Base-by-base conservation (phyloP, 129 eudicot species). In the Sambucus nigra region DNA sequence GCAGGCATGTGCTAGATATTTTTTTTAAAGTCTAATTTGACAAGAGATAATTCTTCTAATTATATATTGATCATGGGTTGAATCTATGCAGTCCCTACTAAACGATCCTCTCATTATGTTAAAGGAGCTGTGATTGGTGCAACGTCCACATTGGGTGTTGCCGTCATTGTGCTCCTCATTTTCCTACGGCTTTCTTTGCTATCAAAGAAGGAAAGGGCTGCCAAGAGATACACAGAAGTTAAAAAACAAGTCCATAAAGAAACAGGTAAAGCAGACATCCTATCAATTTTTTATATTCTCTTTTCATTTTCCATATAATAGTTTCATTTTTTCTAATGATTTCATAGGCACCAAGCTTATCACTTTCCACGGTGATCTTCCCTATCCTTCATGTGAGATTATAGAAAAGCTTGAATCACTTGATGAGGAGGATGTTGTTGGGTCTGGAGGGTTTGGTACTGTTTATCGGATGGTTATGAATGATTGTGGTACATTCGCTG, bases 391-490 rank as follows among this genome's bases (percentile, higher is more conserved):
- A 47, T 68, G 74, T 40, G 98, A 91, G 69, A 88, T 91, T 46
- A 81, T 85, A 33, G 98, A 91, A 55, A 91, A 91, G 58, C 84
- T 91, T 22, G 98, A 91, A 62, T 71, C 94, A 24, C 94, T 91
- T 46, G 73, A 69, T 1, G 89, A 76, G 27, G 98, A 91, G 51
- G 95, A 91, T 48, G 76, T 85, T 56, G 98, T 91, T 10, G 98
- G 98, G 67, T 77, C 95, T 0, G 98, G 98, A 50, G 95, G 98
- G 29, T 91, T 76, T 52, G 98, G 98, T 57, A 91, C 95, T 6
- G 98, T 91, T 0, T 91, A 82, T 50, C 66, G 98, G 66, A 85
- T 91, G 98, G 95, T 91, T 18, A 91, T 91, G 98, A 91, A 86
- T 41, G 98, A 91, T 63, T 91, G 98, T 70, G 95, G 95, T 3